A percentile compares a stretch with the other conserved stretches of the same genome.
Evolutionary conservation across 1,284 basidiomycete species (phyloP).

Genomic region (Papiliotrema flavescens): DNA sequence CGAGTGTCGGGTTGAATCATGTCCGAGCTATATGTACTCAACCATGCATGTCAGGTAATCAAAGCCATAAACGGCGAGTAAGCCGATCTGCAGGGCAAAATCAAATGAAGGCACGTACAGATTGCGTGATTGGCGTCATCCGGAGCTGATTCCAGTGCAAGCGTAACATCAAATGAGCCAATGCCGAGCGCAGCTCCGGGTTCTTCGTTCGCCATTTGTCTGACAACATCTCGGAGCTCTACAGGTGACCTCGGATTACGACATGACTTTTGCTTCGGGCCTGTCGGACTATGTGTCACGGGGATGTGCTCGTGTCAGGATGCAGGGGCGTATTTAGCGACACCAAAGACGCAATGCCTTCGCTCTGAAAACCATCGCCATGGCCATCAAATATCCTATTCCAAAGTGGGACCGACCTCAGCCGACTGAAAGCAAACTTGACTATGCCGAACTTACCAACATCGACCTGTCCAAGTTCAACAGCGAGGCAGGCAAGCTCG

Average conservation of each 20-base stretch:
- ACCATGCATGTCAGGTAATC: no score
- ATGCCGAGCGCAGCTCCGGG: background rate
- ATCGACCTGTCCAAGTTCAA: conserved; percentile 59
- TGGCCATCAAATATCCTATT: conserved; percentile 24
- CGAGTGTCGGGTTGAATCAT: background rate
- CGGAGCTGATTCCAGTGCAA: background rate
- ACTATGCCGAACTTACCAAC: conserved; percentile 62
- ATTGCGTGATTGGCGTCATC: background rate
- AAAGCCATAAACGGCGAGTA: no score
- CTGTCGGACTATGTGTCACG: no score
- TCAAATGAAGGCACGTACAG: background rate
- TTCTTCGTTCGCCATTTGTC: background rate
- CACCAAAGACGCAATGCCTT: background rate
- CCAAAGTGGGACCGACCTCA: conserved; percentile 28
- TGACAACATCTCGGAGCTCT: background rate
- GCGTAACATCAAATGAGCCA: background rate
- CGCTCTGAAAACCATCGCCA: background rate
- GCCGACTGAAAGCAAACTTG: conserved; percentile 31
- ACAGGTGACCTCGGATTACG: background rate
- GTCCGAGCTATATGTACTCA: background rate
- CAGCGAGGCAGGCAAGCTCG: conserved; percentile 53
- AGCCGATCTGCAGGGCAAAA: background rate
- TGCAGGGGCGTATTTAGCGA: no score
- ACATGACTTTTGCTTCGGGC: background rate
- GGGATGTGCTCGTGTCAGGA: no score